A percentile compares a stretch with the other conserved stretches of the same genome.
Evolutionary conservation across 768 basidiomycete genomes (phyloP).

Genomic region (Obba rivulosa): DNA sequence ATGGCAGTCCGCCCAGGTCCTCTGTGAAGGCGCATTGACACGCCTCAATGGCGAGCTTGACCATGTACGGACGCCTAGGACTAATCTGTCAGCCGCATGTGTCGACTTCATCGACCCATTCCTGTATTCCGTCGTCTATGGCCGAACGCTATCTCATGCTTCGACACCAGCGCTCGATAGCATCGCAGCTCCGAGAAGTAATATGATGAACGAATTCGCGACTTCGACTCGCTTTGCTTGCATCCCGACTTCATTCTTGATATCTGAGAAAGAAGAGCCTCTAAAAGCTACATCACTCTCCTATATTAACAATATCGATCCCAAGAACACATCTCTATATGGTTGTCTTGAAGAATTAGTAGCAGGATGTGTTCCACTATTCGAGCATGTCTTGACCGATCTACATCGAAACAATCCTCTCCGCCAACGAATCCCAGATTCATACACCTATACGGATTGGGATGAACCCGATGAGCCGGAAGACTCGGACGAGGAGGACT

Average conservation of each 20-base stretch:
- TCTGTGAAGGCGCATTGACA: constrained; percentile 11
- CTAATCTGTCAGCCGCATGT: constrained; percentile 20
- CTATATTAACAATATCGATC: constrained; percentile 53
- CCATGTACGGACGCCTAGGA: constrained; percentile 7
- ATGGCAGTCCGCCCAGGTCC: constrained; percentile 36
- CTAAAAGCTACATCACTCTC: constrained; percentile 29
- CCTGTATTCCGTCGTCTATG: constrained; percentile 9
- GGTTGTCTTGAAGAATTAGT: constrained; percentile 29
- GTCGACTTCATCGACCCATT: constrained; percentile 22
- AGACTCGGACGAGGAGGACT: constrained; percentile 44
- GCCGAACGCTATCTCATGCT: constrained; percentile 5
- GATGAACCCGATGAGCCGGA: constrained; percentile 46
- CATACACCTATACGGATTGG: constrained; percentile 38
- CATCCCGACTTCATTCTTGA: constrained; percentile 39
- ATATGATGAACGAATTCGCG: constrained; percentile 15
- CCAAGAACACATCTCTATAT: constrained; percentile 27
- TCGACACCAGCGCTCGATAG: neutral
- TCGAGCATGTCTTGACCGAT: constrained; percentile 49
- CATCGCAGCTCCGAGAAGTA: neutral
- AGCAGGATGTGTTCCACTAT: constrained; percentile 37
- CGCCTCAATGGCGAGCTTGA: neutral
- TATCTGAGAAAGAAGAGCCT: constrained; percentile 26
- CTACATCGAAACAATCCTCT: constrained; percentile 45
- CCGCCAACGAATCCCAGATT: constrained; percentile 35
- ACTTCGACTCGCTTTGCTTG: constrained; percentile 35